Evolutionary conservation across 768 basidiomycete species (phyloP).

Genomic region (Hypsizygus marmoreus): DNA sequence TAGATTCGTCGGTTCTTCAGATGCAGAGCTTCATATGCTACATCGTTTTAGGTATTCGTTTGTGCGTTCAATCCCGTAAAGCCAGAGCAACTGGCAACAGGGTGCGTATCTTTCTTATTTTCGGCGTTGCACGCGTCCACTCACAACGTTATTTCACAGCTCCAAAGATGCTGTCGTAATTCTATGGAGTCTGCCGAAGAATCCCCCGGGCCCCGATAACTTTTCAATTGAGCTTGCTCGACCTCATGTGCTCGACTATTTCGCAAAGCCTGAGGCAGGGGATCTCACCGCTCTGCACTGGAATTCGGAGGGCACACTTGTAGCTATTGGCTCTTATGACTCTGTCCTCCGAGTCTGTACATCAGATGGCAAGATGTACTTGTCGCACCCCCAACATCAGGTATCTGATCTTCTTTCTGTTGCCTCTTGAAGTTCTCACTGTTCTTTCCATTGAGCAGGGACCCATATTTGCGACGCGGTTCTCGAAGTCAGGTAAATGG

Average conservation of each 20-base stretch:
- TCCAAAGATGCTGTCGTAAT: conserved; percentile 78
- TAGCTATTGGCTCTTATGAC: conserved; percentile 82
- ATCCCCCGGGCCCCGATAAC: conserved; percentile 30
- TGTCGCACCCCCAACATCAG: conserved; percentile 64
- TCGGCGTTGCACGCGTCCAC: conserved; percentile 10
- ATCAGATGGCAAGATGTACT: conserved; percentile 60
- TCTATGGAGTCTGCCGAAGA: conserved; percentile 66
- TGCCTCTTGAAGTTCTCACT: conserved; percentile 18
- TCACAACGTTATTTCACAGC: conserved; percentile 33
- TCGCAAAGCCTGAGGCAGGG: conserved; percentile 45
- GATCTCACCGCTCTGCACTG: conserved; percentile 81
- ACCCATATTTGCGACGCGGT: conserved; percentile 77
- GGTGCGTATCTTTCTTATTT: conserved; percentile 46
- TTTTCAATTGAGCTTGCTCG: conserved; percentile 33
- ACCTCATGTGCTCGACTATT: conserved; percentile 51
- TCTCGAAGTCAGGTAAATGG: conserved; percentile 74
- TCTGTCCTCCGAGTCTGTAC: conserved; percentile 68
- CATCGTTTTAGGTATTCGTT: conserved; percentile 64
- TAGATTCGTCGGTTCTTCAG: not conserved
- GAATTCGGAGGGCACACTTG: conserved; percentile 70
- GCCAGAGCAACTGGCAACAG: conserved; percentile 65
- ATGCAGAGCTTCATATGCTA: not conserved
- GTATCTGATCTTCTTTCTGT: conserved; percentile 35
- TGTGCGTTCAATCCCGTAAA: conserved; percentile 76
- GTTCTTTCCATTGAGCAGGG: conserved; percentile 54